Evolutionary conservation across 805 yeast genomes (phyloP), one percentile per base, ranked within the genome.

Genomic region (Cyberlindnera subsufficiens): DNA sequence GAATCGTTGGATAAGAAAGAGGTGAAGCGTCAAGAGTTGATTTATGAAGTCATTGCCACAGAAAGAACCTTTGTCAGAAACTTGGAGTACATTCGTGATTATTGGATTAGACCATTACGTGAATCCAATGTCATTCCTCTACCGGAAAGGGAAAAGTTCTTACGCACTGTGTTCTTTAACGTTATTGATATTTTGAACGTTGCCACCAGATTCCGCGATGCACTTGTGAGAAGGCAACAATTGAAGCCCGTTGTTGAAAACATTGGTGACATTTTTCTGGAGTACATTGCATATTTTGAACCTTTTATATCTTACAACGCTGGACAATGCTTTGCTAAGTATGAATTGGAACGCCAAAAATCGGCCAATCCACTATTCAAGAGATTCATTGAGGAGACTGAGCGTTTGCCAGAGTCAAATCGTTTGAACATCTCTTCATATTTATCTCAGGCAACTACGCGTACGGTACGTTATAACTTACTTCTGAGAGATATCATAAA

Each of bases 41-140:
- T 93, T 37, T 91, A 88, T 66, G 99, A 93, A 65, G 83, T 90
- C 29, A 86, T 88, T 39, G 86, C 86, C 50, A 91, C 97, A 2
- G 98, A 93, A 67, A 77, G 97, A 45, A 95, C 93, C 52, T 93
- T 90, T 63, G 96, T 93, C 41, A 90, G 89, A 65, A 96, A 93
- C 56, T 70, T 93, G 56, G 99, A 93, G 63, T 86, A 90, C 51
- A 73, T 93, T 54, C 79, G 96, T 35, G 98, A 93, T 60, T 88
- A 85, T 52, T 93, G 96, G 80, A 90, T 93, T 61, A 78, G 87
- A 65, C 96, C 98, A 2, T 69, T 93, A 43, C 73, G 95, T 7
- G 88, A 86, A 51, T 82, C 93, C 0, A 86, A 83, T 54, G 84
- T 89, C 46, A 89, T 95, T 40, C 93, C 96, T 1, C 89, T 85